These are phyloP conservation scores for Dactylellina leptospora DNA, from an alignment of 2,329 filamentous ascomycete species.

Conservation along the genomic window DNA sequence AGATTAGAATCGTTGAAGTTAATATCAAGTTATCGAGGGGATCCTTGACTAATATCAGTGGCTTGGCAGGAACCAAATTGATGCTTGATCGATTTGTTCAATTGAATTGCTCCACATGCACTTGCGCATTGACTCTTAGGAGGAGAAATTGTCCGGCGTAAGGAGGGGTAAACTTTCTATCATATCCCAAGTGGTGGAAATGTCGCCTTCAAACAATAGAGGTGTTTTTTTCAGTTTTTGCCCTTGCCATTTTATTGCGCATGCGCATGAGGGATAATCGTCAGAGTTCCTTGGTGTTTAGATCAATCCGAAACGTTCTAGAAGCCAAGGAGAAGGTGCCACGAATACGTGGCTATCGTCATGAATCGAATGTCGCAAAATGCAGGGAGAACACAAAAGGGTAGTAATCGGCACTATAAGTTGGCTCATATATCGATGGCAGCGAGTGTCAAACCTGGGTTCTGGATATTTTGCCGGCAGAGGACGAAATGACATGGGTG, in stretches of 20 bases:
- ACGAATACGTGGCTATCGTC: conserved; percentile 8
- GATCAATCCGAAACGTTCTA: conserved; percentile 48
- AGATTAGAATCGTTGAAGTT: too few relatives aligned
- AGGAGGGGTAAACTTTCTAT: conserved; percentile 26
- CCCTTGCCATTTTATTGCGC: conserved; percentile 4
- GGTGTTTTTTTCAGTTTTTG: not conserved
- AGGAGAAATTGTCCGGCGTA: conserved; percentile 28
- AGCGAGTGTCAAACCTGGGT: conserved; percentile 5
- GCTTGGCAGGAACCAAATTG: conserved; percentile 38
- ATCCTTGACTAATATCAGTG: conserved; percentile 29
- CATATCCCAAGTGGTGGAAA: not conserved
- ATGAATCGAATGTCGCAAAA: conserved; percentile 6
- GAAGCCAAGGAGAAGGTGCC: conserved; percentile 48
- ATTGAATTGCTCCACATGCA: conserved; percentile 37
- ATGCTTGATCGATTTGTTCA: conserved; percentile 23
- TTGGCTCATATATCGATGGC: conserved; percentile 22
- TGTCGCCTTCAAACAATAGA: not conserved
- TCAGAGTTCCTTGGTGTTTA: conserved; percentile 2
- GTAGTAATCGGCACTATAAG: conserved; percentile 27
- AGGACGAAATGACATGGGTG: conserved; percentile 25
- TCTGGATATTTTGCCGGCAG: conserved; percentile 46
- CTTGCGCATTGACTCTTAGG: conserved; percentile 8
- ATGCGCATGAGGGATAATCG: conserved; percentile 45
- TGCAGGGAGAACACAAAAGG: conserved; percentile 8
- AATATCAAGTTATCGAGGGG: conserved; percentile 42